Percentiles rank a stretch among this genome's conserved stretches.
These are phyloP conservation scores for Phycomyces blakesleeanus DNA, from an alignment of 192 early-diverging fungal species.

Conservation along the genomic window DNA sequence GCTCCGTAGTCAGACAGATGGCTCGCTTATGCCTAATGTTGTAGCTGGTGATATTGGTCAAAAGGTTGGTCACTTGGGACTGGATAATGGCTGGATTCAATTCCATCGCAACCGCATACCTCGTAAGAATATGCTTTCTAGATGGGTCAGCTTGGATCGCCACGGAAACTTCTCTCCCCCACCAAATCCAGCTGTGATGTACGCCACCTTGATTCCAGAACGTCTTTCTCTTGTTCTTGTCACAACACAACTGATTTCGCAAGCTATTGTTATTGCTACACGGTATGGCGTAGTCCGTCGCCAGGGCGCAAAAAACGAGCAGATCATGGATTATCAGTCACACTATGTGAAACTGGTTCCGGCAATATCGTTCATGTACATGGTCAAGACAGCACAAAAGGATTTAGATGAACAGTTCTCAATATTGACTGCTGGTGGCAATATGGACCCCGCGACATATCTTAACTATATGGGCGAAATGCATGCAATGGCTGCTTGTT, in stretches of 20 bases:
- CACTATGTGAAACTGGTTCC: constrained; percentile 59
- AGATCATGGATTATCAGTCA: constrained; percentile 67
- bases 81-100: constrained; percentile 71
- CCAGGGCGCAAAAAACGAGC: constrained; percentile 57
- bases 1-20: constrained; percentile 49
- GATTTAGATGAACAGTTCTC: constrained; percentile 21
- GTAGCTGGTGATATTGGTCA: constrained; percentile 57
- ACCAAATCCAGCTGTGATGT: constrained; percentile 52
- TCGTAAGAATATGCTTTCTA: constrained; percentile 53
- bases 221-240: constrained; percentile 46
- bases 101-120: constrained; percentile 52
- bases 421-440: constrained; percentile 37
- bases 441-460: constrained; percentile 44
- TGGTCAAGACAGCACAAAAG: constrained; percentile 16
- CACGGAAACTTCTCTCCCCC: constrained; percentile 54
- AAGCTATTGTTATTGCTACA: constrained; percentile 56
- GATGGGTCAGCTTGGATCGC: constrained; percentile 49
- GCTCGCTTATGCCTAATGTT: constrained; percentile 48
- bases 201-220: constrained; percentile 62
- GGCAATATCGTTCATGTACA: constrained; percentile 47
- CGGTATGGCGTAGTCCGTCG: constrained; percentile 59
- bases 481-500: constrained; percentile 54
- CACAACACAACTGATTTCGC: constrained; percentile 37
- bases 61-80: constrained; percentile 56
- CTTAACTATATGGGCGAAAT: constrained; percentile 49